Conservation (phyloP, 805 yeast species). For the Lipomyces orientalis region DNA sequence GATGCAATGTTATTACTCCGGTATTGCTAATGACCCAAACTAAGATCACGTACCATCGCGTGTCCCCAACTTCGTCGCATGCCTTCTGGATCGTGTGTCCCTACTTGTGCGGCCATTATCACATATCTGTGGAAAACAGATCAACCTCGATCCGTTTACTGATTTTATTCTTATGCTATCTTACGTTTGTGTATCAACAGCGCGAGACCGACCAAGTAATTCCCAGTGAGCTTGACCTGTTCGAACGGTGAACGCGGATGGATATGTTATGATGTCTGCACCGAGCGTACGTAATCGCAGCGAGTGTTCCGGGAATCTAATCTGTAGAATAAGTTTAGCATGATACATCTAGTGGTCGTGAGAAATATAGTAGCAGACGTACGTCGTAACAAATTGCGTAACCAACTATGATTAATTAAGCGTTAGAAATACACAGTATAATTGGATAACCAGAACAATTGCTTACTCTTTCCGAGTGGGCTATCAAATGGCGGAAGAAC, state of each 20-base stretch:
- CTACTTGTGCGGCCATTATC: slow-evolving; percentile 89
- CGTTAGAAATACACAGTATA: not conserved
- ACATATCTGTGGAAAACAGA: slow-evolving; percentile 57
- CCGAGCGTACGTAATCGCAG: slow-evolving; percentile 60
- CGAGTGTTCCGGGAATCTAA: slow-evolving; percentile 83
- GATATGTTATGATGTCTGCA: slow-evolving; percentile 80
- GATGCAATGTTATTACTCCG: not conserved
- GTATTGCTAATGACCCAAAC: not conserved
- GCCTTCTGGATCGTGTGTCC: slow-evolving; percentile 64
- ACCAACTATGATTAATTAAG: slow-evolving; percentile 52
- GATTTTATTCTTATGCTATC: not conserved
- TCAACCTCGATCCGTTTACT: not conserved
- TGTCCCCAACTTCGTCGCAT: slow-evolving; percentile 85
- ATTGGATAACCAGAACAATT: not conserved
- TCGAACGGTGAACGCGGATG: slow-evolving; percentile 89
- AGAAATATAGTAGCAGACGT: not conserved
- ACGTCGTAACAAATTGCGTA: slow-evolving; percentile 78
- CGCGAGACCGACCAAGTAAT: slow-evolving; percentile 76
- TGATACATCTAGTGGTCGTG: not conserved
- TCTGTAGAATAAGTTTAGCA: slow-evolving; percentile 35
- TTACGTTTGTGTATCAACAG: slow-evolving; percentile 78
- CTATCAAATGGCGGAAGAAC: slow-evolving; percentile 62
- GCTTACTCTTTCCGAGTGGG: slow-evolving; percentile 57
- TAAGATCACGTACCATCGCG: slow-evolving; percentile 51
- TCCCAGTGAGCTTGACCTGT: slow-evolving; percentile 96